Evolutionary conservation across 331 rosid species (phyloP).

Genomic region (Quercus phellos): DNA sequence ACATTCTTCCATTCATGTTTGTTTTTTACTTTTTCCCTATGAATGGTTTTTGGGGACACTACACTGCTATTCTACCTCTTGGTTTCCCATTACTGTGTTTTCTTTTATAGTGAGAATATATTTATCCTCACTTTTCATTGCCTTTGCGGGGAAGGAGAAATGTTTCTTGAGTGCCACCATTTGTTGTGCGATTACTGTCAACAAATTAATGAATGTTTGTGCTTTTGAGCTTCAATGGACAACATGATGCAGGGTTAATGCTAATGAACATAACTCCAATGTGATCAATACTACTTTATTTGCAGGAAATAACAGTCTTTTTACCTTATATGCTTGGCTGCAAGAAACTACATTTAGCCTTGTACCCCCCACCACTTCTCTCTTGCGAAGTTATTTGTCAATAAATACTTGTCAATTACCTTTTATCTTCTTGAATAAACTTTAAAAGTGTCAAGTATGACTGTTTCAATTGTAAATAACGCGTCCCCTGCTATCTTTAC

Average conservation of each 20-base stretch:
- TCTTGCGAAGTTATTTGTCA: neutral
- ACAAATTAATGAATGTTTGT: neutral
- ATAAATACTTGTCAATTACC: neutral
- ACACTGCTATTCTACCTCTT: neutral
- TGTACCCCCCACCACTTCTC: neutral
- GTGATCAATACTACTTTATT: neutral
- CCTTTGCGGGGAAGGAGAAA: neutral
- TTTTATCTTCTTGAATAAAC: conserved; percentile 1
- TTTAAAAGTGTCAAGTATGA: neutral
- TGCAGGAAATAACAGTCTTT: neutral
- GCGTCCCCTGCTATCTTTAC: neutral
- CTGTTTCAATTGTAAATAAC: neutral
- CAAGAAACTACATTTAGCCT: neutral
- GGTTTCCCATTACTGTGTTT: neutral
- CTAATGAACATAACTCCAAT: neutral
- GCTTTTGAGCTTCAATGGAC: neutral
- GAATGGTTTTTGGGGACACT: neutral
- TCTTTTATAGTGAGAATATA: neutral
- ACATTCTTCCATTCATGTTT: neutral
- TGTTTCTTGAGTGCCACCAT: neutral
- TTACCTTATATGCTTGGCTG: neutral
- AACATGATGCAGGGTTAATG: neutral
- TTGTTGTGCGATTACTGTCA: neutral
- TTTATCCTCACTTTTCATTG: neutral
- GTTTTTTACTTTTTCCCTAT: too few relatives aligned